phyloP scores from a whole-genome alignment of 2,329 filamentous ascomycete genomes.

The Botryotinia globosa region DNA sequence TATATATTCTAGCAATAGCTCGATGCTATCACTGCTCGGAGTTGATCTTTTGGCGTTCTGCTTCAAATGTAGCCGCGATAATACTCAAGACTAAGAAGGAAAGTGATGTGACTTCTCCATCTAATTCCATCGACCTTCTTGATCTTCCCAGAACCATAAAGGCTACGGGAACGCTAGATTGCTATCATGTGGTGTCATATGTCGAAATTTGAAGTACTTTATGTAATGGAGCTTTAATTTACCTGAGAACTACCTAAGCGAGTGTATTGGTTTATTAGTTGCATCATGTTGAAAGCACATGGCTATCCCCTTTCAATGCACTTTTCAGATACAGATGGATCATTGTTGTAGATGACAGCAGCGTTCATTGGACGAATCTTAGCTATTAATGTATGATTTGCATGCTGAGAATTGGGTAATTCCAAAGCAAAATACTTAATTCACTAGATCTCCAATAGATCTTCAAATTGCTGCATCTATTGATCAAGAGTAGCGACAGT shows the following conservation, averaged over 20 bases:
- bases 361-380: not conserved
- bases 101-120: not conserved
- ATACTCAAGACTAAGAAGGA: not conserved
- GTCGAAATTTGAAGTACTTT: not conserved
- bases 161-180: rapidly evolving
- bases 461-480: constrained; percentile 23
- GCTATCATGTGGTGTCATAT: not conserved
- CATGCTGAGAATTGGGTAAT: not conserved
- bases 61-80: not conserved
- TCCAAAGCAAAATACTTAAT: not conserved
- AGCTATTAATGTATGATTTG: not conserved
- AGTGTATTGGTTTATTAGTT: not conserved
- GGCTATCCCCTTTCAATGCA: not conserved
- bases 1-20: not conserved
- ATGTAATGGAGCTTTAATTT: not conserved
- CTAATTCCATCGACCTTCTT: not conserved
- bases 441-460: not conserved
- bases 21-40: not conserved
- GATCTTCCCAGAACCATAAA: not conserved
- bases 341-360: not conserved
- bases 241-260: too few relatives aligned
- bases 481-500: constrained; percentile 47
- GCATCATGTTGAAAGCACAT: not conserved
- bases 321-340: too few relatives aligned
- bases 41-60: not conserved